phyloP scores from a whole-genome alignment of 2,329 filamentous ascomycete genomes.

The Trichocomaceae sp. region DNA sequence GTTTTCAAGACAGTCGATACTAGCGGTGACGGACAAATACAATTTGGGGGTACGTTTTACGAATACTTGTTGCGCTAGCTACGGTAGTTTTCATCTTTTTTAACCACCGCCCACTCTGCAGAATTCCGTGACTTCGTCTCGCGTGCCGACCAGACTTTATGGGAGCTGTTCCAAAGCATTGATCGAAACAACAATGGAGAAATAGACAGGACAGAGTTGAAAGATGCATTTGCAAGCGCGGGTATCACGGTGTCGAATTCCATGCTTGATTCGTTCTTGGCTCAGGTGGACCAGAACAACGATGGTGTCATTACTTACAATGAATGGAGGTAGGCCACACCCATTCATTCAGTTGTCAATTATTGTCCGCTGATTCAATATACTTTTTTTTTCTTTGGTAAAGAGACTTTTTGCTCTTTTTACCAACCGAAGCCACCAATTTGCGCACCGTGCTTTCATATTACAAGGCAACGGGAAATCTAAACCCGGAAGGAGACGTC shows the following conservation, averaged over 20 bases:
- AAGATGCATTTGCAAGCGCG: conserved; percentile 66
- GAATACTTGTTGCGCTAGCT: not conserved
- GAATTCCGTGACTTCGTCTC: conserved; percentile 89
- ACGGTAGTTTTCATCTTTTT: conserved; percentile 1
- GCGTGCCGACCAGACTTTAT: conserved; percentile 77
- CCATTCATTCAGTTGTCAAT: not conserved
- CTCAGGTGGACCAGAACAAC: conserved; percentile 79
- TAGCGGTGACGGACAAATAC: conserved; percentile 80
- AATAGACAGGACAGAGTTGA: conserved; percentile 79
- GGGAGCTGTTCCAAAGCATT: conserved; percentile 74
- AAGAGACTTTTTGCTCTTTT: conserved; percentile 90
- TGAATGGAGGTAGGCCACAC: conserved; percentile 78
- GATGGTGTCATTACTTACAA: conserved; percentile 84
- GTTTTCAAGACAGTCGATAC: conserved; percentile 79
- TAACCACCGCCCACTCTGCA: conserved; percentile 31
- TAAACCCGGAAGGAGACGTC: conserved; percentile 92
- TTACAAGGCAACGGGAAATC: conserved; percentile 79
- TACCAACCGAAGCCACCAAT: conserved; percentile 59
- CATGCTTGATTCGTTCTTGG: conserved; percentile 78
- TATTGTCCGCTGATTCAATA: conserved; percentile 12
- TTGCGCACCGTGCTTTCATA: conserved; percentile 81
- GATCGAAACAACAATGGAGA: conserved; percentile 79
- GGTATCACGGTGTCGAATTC: conserved; percentile 71
- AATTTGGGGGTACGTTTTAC: conserved; percentile 68
- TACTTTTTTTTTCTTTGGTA: too few relatives aligned